Evolutionary conservation across 371 early-diverging fungal species (phyloP), one percentile per base, ranked within the genome.

Genomic region (Vittaforma corneae): DNA sequence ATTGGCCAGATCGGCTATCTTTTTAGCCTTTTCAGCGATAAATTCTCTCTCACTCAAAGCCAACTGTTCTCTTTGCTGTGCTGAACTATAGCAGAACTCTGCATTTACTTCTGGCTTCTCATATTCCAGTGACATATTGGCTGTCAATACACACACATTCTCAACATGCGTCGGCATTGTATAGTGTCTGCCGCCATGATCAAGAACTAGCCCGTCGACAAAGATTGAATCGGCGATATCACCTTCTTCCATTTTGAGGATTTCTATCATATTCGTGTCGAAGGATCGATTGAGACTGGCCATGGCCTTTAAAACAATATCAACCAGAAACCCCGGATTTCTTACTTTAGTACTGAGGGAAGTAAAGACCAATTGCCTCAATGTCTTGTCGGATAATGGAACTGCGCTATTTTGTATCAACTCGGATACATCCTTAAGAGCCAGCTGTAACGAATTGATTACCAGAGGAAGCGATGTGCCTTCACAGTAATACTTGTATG

Each of bases 101-200:
- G 97, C 92, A 85, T 98, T 97, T 83, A 97, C 86, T 80, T 98
- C 99, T 72, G 91, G 91, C 84, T 96, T 97, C 79, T 98, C 99
- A 80, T 98, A 98, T 82, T 98, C 99, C 62, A 98, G 83, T 29
- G 93, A 93, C 56, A 96, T 92, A 76, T 97, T 98, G 56, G 93
- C 82, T 14, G 92, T 93, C 60, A 98, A 81, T 29, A 97, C 81
- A 75, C 82, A 90, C 37, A 89, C 90, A 78, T 97, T 85, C 71
- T 85, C 83, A 59, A 94, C 84, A 2, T 86, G 81, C 83, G 89
- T 94, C 68, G 97, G 96, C 99, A 98, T 98, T 71, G 92, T 92
- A 30, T 94, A 93, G 74, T 98, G 99, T 70, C 99, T 85, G 30
- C 93, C 93, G 58, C 94, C 97, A 79, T 98, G 99, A 81, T 98